A percentile compares a stretch with the other conserved stretches of the same genome.
phyloP scores from a whole-genome alignment of 257 asterid genomes.

The Anisodus acutangulus region DNA sequence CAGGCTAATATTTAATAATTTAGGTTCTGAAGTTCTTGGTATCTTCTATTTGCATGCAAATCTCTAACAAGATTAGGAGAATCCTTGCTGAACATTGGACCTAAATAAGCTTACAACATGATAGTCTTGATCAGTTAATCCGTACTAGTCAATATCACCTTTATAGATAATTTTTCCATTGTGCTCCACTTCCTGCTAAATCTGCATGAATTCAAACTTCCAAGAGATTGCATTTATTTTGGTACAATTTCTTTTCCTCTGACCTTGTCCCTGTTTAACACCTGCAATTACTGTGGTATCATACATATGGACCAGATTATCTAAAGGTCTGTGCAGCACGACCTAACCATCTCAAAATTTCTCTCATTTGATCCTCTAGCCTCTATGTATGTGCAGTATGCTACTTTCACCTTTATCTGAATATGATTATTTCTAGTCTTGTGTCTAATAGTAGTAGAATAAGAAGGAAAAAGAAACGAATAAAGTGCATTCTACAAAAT shows the following conservation, averaged over 20 bases:
- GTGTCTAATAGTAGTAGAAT: not conserved
- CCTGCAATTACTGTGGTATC: not conserved
- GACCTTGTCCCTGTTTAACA: not conserved
- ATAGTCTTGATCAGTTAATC: not conserved
- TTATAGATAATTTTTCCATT: not conserved
- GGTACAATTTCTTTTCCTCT: not conserved
- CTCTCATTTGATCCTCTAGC: conserved; percentile 1
- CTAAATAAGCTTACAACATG: not conserved
- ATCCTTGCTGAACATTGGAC: not conserved
- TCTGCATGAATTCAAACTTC: not conserved
- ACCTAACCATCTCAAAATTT: not conserved
- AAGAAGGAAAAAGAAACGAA: not conserved
- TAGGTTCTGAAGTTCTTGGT: not conserved
- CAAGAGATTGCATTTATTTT: not conserved
- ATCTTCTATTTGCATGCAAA: not conserved
- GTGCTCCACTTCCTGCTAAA: not conserved
- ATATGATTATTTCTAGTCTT: not conserved
- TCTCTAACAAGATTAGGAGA: not conserved
- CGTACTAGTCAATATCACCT: not conserved
- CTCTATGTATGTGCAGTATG: not conserved
- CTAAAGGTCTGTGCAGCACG: not conserved
- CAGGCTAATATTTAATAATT: not conserved
- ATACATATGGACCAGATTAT: not conserved
- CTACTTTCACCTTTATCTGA: not conserved
- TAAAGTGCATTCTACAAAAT: not conserved